These are phyloP conservation scores for Malus domestica DNA, from an alignment of 306 rosid species.

Conservation along the genomic window ASM211411v1 NC_041790.1:16401001-16401500, in stretches of 20 bases:
- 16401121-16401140: no score
- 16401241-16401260: not conserved
- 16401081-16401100: no score
- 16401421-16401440: not conserved
- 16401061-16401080: no score
- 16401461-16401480: conserved; percentile 1
- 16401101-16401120: no score
- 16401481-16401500: conserved; percentile 11
- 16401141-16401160: no score
- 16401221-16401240: conserved; percentile 4
- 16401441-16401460: not conserved
- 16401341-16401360: conserved; percentile 2
- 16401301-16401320: not conserved
- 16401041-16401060: no score
- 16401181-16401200: not conserved
- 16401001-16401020: no score
- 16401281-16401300: conserved; percentile 1
- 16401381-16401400: not conserved
- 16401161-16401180: not conserved
- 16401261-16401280: not conserved
- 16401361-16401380: conserved; percentile 12
- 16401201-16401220: not conserved
- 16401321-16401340: conserved; percentile 2
- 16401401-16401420: not conserved
- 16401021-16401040: no score